Conservation (phyloP, 495 filamentous ascomycete species). For the Aspergillus mulundensis region DNA sequence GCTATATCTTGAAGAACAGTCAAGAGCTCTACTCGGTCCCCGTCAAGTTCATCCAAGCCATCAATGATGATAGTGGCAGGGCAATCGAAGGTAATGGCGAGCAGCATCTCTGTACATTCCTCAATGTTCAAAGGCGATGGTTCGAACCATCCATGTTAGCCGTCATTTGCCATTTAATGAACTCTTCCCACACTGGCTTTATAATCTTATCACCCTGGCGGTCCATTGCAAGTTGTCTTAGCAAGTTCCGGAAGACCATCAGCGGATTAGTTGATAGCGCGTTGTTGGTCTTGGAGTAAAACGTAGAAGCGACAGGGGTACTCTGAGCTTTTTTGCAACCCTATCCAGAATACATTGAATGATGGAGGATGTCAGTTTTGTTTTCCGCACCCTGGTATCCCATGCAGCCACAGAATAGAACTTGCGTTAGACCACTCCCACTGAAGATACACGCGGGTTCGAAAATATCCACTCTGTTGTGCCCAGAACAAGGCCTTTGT, state of each 20-base stretch:
- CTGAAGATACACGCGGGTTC: not conserved
- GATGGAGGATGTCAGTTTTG: not conserved
- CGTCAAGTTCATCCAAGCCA: not conserved
- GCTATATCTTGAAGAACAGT: not conserved
- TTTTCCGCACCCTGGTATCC: not conserved
- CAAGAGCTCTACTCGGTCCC: not conserved
- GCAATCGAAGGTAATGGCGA: not conserved
- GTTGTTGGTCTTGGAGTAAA: too few species aligned
- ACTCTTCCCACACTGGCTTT: too few species aligned
- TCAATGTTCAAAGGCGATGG: not conserved
- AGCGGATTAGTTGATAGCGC: too few species aligned
- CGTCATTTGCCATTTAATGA: too few species aligned
- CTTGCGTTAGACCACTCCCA: not conserved
- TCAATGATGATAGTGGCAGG: not conserved
- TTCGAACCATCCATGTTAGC: too few species aligned
- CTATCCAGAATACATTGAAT: not conserved
- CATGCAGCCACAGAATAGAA: not conserved
- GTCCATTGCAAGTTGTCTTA: too few species aligned
- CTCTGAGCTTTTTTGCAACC: too few species aligned
- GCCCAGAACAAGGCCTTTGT: too few species aligned
- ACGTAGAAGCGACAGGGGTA: too few species aligned
- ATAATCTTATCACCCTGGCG: too few species aligned
- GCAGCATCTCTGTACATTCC: not conserved
- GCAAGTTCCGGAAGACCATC: too few species aligned
- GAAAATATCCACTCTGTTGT: too few species aligned